phyloP scores from a whole-genome alignment of 331 rosid species.

The Malus hybrid region DNA sequence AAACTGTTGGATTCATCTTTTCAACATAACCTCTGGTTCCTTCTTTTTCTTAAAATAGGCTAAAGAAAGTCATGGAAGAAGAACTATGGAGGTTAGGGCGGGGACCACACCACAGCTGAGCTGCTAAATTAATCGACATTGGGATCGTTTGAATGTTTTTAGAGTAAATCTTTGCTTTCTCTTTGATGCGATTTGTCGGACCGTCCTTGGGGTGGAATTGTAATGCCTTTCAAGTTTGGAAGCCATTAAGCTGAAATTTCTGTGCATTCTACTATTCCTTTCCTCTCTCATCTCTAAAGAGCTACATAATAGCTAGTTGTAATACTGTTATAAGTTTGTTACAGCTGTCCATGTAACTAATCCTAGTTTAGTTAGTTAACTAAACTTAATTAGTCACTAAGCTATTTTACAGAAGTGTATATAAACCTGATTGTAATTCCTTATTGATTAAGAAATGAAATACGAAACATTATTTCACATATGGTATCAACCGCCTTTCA shows the following conservation, averaged over 20 bases:
- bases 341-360: too few species aligned
- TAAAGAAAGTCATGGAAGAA: background rate
- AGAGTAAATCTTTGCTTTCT: background rate
- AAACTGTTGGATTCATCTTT: background rate
- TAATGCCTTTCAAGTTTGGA: background rate
- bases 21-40: background rate
- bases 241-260: background rate
- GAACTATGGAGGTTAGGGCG: background rate
- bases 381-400: too few species aligned
- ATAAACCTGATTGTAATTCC: too few species aligned
- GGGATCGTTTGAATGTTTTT: background rate
- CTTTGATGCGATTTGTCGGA: background rate
- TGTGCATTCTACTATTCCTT: background rate
- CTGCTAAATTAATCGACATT: background rate
- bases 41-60: background rate
- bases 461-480: too few species aligned
- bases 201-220: background rate
- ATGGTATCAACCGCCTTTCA: too few species aligned
- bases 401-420: too few species aligned
- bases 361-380: too few species aligned
- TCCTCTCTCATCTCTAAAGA: background rate
- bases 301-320: too few species aligned
- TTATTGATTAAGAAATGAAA: too few species aligned
- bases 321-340: too few species aligned
- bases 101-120: background rate